Conservation (phyloP, 208 protist genomes). For the Wallacemonas collosoma region DNA sequence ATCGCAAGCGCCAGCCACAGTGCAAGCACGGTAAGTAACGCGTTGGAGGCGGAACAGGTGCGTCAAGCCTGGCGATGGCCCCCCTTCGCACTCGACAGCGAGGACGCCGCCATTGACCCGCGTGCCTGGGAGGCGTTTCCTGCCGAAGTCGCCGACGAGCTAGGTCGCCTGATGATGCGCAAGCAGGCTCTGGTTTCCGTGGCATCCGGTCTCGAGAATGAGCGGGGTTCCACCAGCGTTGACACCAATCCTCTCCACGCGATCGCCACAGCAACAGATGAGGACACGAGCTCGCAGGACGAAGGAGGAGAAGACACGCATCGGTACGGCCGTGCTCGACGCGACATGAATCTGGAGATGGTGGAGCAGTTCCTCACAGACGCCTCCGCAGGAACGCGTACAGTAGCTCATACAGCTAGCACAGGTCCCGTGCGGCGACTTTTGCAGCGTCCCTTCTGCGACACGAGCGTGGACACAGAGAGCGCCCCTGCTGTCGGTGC, state of each 20-base stretch:
- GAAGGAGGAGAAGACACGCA: not conserved
- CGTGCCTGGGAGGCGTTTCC: not conserved
- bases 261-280: not conserved
- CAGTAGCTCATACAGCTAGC: not conserved
- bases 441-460: no score
- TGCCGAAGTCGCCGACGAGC: not conserved
- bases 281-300: not conserved
- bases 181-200: not conserved
- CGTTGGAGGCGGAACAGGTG: not conserved
- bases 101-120: not conserved
- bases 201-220: no score
- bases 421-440: not conserved
- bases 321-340: not conserved
- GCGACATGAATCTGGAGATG: not conserved
- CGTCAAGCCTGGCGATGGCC: slow-evolving; percentile 7
- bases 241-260: not conserved
- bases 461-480: no score
- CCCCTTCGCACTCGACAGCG: not conserved
- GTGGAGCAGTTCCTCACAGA: not conserved
- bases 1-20: not conserved
- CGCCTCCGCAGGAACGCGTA: not conserved
- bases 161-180: not conserved
- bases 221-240: no score
- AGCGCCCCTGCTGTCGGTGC: no score
- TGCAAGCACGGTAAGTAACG: not conserved